Base-by-base conservation (phyloP, 2,329 filamentous ascomycete genomes). In the Zymoseptoria passerinii region DNA sequence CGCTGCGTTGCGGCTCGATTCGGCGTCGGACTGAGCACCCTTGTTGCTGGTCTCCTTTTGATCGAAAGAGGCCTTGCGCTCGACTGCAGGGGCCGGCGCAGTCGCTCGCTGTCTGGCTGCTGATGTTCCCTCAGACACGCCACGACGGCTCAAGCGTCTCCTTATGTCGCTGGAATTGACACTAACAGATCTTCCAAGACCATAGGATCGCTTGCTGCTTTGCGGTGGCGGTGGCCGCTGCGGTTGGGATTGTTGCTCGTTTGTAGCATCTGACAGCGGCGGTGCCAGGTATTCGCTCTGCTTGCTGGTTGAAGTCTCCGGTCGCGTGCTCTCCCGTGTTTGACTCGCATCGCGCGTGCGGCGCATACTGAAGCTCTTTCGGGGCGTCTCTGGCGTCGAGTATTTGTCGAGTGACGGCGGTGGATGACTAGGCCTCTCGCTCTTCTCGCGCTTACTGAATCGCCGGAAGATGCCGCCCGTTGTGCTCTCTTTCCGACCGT, bases 301-400 rank as follows among this genome's bases (percentile, higher is more conserved):
- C 53, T 64, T 61, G 58, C 59, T 90, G 85, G 67, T 77, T 78
- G 58, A 77, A 75, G 35, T 73, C 75, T 75, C 87, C 75, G 78
- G 29, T 73, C 77, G 74, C 85, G 73, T 77, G 60, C 56, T 55
- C 29, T 62, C 60, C 20, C 60, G 53, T 28, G 60, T 75, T 84
- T 61, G 73, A 52, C 64, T 66, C 29, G 59, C 75, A 58, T 83
- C 81, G 50, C 83, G 76, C 28, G 80, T 76, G 62, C 83, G 78
- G 59, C 84, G 84, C 63, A 96, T 89, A 70, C 90, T 95, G 72
- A 96, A 95, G 72, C 91, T 95, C 74, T 95, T 95, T 55, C 89
- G 83, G 1, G 89, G 84, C 0, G 83, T 80, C 18, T 92, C 89
- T 8, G 90, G 88, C 13, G 87, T 85, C 66, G 59, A 63, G 57